phyloP scores from a whole-genome alignment of 805 yeast genomes.

The Suhomyces faveliae region DNA sequence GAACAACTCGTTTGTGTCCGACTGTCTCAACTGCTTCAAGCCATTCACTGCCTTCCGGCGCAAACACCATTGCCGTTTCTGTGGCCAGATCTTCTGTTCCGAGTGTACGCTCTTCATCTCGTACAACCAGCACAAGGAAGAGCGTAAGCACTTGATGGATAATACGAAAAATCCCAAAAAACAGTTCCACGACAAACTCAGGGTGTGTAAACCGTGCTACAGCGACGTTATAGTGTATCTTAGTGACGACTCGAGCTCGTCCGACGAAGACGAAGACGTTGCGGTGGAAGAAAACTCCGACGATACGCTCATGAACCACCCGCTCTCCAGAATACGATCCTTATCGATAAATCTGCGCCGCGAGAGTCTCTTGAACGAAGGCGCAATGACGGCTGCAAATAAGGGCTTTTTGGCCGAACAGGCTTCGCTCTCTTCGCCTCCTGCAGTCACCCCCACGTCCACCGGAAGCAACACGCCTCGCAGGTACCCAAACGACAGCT shows the following conservation, averaged over 20 bases:
- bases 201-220: constrained; percentile 77
- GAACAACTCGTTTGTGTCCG: constrained; percentile 89
- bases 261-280: constrained; percentile 19
- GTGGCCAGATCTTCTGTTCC: constrained; percentile 93
- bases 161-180: constrained; percentile 22
- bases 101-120: constrained; percentile 70
- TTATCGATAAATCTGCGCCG: constrained; percentile 26
- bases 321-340: constrained; percentile 29
- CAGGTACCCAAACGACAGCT: constrained; percentile 9
- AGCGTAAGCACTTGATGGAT: constrained; percentile 18
- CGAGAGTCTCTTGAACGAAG: constrained; percentile 14
- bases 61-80: constrained; percentile 91
- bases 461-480: constrained; percentile 1
- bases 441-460: neutral
- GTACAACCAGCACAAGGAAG: constrained; percentile 52
- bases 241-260: constrained; percentile 58
- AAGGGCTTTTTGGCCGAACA: constrained; percentile 9
- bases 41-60: constrained; percentile 83
- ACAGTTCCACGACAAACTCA: constrained; percentile 64
- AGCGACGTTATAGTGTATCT: constrained; percentile 66
- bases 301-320: constrained; percentile 21
- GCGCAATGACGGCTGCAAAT: constrained; percentile 6
- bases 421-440: neutral
- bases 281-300: constrained; percentile 12
- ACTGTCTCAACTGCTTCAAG: constrained; percentile 80